Percentiles rank a stretch among this genome's conserved stretches.
phyloP scores from a whole-genome alignment of 1,139 yeast genomes.

The Sugiyamaella pinicola region DNA sequence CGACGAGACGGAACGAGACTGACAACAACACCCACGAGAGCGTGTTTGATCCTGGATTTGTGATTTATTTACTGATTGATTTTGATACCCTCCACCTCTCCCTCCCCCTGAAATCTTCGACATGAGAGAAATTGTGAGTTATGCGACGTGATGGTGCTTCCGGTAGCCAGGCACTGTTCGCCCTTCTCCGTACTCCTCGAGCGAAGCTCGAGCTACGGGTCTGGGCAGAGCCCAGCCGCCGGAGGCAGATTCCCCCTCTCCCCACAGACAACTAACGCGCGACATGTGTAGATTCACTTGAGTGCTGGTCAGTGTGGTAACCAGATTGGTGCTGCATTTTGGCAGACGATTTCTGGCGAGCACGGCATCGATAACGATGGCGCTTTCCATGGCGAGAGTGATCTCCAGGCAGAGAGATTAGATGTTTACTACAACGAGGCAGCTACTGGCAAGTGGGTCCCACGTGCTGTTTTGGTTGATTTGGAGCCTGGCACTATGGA shows the following conservation, averaged over 20 bases:
- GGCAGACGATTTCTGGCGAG: constrained; percentile 95
- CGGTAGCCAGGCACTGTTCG: constrained; percentile 1
- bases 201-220: too few relatives aligned
- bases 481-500: constrained; percentile 94
- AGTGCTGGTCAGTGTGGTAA: constrained; percentile 99
- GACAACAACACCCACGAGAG: neutral
- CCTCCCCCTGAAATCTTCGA: neutral
- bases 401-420: constrained; percentile 50
- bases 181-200: too few relatives aligned
- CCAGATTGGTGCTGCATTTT: constrained; percentile 96
- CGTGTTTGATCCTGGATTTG: neutral
- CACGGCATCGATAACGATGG: constrained; percentile 92
- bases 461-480: constrained; percentile 89
- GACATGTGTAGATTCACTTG: constrained; percentile 71
- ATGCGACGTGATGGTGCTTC: neutral
- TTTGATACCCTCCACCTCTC: constrained; percentile 7
- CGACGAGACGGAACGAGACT: neutral
- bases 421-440: constrained; percentile 61
- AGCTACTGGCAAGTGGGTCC: constrained; percentile 76
- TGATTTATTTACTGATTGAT: neutral
- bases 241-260: too few relatives aligned
- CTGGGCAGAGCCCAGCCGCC: too few relatives aligned
- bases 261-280: too few relatives aligned
- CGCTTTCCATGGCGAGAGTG: constrained; percentile 38
- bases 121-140: constrained; percentile 17